Evolutionary conservation across 2,329 filamentous ascomycete genomes (phyloP), one percentile per base, ranked within the genome.

Genomic region (Fusarium avenaceum): DNA sequence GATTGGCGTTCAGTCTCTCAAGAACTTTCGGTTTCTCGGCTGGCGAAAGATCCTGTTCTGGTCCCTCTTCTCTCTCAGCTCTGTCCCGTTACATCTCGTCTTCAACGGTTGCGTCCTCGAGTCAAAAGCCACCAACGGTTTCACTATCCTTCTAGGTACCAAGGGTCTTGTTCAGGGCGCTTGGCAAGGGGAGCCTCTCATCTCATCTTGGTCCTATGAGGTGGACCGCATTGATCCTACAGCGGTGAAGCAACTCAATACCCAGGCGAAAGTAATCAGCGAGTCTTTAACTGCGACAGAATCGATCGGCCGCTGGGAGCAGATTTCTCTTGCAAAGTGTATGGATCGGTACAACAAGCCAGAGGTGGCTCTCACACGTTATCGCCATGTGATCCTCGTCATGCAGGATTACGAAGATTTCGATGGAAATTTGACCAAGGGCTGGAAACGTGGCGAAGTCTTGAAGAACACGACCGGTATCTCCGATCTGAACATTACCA

Each of bases 1-100:
- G 28, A 69, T 74, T 35, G 73, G 73, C 1, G 65, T 75, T 4
- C 71, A 70, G 4, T 70, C 62, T 0, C 43, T 75, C 0, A 56
- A 66, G 5, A 74, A 74, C 8, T 46, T 70, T 40, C 32, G 50
- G 0, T 67, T 56, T 17, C 45, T 69, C 4, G 33, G 50, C 4
- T 56, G 62, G 57, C 26, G 22, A 3, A 62, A 53, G 24, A 11
- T 58, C 0, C n/a, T 66, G 0, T 63, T 69, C 20, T 69, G 66
- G 66, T 26, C 40, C 2, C 14, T 69, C 0, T 65, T 69, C 0
- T 56, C 61, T 1, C 43, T 65, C 6, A 66, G 56, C 6, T 69
- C 66, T 0, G 42, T 69, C 0, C 65, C 66, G 0, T 13, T 69
- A 3, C 65, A 69, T 38, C 53, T 69, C 9, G 30, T 66, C 13